Evolutionary conservation across 116 monocot genomes (phyloP), one percentile per base, ranked within the genome.

Genomic region (Cymodocea nodosa): DNA sequence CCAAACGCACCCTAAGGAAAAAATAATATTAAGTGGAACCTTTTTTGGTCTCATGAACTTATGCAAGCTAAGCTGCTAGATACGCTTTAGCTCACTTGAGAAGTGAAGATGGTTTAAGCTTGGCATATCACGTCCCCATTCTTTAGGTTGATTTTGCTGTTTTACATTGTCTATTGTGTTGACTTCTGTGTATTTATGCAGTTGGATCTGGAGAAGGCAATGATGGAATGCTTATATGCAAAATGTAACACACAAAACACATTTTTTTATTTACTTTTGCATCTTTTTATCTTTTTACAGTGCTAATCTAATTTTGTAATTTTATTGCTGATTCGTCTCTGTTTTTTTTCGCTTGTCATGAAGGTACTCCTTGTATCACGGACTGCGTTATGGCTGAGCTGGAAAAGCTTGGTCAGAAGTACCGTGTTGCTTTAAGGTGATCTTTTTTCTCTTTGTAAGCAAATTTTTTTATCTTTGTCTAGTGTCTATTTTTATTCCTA

Each of bases 371-470:
- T 62, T 93, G 93, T 65, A 89, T 93, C 67, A 93, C 89, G 0
- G 97, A 98, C 66, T 98, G 97, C 66, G 97, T 98, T 13, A 90
- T 97, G 95, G 95, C 95, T 57, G 95, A 97, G 68, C 91, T 97
- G 70, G 95, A 97, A 73, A 97, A 97, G 60, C 78, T 97, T 75
- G 95, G 95, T 50, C 95, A 97, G 73, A 97, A 97, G 48, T 97
- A 97, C 70, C 85, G 89, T 23, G 93, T 93, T 11, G 93, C 93
- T 70, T 76, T 93, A 65, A 89, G 89, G 93, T 93, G 51, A 24
- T 8, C 50, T 56, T 70, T 62, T 51, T 50, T 56, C 44, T 23
- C 50, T 23, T 23, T 55, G 35, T 40, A 52, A 16, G 25, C 6
- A 15, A 36, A 13, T 22, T 51, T 67, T 35, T 4, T 69, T 59